Base-by-base conservation (phyloP, 2,329 filamentous ascomycete genomes). In the Chaetomium olivaceum region DNA sequence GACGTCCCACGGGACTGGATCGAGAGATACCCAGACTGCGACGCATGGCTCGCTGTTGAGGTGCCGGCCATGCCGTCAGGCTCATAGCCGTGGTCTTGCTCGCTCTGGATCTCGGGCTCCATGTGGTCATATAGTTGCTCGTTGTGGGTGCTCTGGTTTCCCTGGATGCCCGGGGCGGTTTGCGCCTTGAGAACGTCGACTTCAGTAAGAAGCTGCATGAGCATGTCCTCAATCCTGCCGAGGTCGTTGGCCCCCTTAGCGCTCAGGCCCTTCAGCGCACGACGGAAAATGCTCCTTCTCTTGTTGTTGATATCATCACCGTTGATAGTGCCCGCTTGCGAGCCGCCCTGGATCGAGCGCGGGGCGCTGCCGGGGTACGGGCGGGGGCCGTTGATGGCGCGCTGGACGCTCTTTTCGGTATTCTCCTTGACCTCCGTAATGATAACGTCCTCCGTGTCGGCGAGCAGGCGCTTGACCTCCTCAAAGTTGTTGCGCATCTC, bases 401-500 rank as follows among this genome's bases (percentile, higher is more conserved):
- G 92, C 72, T 96, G 89, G 29, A 91, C 87, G 0, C 92, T 92
- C 75, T 91, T 89, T 69, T 97, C 93, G 12, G 94, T 94, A 74
- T 94, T 92, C 73, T 91, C 91, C 72, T 93, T 89, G n/a, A 91
- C 91, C 68, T 91, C 89, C 48, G 91, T 89, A 77, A 97, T 92
- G 73, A 98, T 91, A 73, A 93, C 86, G 66, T 92, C 91, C 74
- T 97, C 94, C 67, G 96, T 94, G 70, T 96, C 91, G 58, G 91
- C 90, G 67, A 99, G 90, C 74, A 96, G 90, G 69, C 89, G 91
- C 82, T 95, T 97, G 84, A 99, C 91, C 73, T 97, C 93, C 70
- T 96, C 92, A 75, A 98, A 96, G 0, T 92, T 96, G 71, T 91
- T 96, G 69, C 94, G 92, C 93, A 98, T 98, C 78, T 99, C 95